These are phyloP conservation scores for Cercospora sp. DNA, from an alignment of 2,329 filamentous ascomycete species.

Conservation along the genomic window DNA sequence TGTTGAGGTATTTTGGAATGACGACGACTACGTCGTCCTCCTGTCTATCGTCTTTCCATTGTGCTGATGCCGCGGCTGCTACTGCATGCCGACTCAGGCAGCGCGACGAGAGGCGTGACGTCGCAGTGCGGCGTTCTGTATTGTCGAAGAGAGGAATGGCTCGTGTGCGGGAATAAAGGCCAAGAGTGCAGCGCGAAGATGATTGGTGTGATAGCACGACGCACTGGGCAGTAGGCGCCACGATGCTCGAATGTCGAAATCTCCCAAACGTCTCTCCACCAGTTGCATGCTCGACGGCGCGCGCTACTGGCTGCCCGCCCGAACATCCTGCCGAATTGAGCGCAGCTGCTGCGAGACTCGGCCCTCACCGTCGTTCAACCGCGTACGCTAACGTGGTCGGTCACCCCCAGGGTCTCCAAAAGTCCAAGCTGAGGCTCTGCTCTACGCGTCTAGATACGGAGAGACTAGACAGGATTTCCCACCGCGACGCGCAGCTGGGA, in stretches of 20 bases:
- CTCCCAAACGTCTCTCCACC: slow-evolving; percentile 10
- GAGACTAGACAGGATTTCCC: neutral
- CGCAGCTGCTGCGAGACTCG: neutral
- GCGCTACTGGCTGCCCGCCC: slow-evolving; percentile 1
- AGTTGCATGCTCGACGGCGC: neutral
- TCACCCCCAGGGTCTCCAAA: neutral
- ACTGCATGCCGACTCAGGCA: neutral
- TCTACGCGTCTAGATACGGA: neutral
- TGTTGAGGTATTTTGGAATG: neutral
- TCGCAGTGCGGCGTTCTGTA: slow-evolving; percentile 4
- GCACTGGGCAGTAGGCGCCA: slow-evolving; percentile 2
- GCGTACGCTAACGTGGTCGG: neutral
- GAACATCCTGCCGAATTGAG: neutral
- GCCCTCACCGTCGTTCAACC: slow-evolving; percentile 13
- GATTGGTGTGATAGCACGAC: neutral
- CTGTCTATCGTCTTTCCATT: neutral
- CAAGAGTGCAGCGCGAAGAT: neutral
- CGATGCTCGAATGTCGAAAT: slow-evolving; percentile 14
- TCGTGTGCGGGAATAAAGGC: neutral
- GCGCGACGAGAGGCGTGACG: neutral
- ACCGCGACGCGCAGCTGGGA: neutral
- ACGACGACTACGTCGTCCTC: neutral
- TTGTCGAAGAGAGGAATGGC: slow-evolving; percentile 6
- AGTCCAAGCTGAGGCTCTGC: neutral
- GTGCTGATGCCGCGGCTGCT: neutral